Conservation (phyloP, 1,284 basidiomycete species). For the Rhodotorula sp. region DNA sequence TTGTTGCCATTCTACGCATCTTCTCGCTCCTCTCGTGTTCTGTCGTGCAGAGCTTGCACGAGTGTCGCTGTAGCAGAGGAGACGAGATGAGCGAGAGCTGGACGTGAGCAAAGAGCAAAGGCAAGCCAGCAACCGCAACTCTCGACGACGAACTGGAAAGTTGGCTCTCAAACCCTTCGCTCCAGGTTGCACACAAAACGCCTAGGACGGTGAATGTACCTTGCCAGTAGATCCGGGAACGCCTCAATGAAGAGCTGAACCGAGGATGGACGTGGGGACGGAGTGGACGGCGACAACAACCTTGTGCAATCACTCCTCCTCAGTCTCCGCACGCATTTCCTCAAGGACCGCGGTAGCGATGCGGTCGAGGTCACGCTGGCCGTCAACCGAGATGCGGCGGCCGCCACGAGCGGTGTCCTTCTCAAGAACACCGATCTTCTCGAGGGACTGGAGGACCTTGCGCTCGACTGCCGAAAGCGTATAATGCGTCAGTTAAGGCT, state of each 20-base stretch:
- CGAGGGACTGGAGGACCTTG: conserved; percentile 60
- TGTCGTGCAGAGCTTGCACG: too few relatives aligned
- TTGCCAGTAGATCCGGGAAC: too few relatives aligned
- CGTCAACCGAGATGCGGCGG: conserved; percentile 91
- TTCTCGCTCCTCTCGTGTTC: too few relatives aligned
- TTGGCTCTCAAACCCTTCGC: neutral
- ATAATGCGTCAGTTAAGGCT: neutral
- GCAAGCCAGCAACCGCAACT: neutral
- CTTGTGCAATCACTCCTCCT: too few relatives aligned
- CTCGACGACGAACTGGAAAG: neutral
- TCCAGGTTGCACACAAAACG: neutral
- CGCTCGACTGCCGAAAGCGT: conserved; percentile 16
- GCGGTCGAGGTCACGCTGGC: conserved; percentile 94
- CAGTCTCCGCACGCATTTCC: conserved; percentile 81
- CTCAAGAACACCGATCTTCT: conserved; percentile 98
- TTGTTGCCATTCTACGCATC: neutral
- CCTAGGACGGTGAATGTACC: too few relatives aligned
- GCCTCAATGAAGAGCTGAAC: too few relatives aligned
- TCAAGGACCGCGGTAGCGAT: conserved; percentile 97
- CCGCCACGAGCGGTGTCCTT: conserved; percentile 84
- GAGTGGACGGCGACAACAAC: too few relatives aligned
- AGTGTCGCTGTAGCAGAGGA: too few relatives aligned
- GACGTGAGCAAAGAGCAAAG: neutral
- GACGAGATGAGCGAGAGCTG: too few relatives aligned
- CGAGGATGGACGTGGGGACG: too few relatives aligned